Evolutionary conservation across 2,329 filamentous ascomycete genomes (phyloP), one percentile per base, ranked within the genome.

Genomic region (Dothidotthia symphoricarpi): DNA sequence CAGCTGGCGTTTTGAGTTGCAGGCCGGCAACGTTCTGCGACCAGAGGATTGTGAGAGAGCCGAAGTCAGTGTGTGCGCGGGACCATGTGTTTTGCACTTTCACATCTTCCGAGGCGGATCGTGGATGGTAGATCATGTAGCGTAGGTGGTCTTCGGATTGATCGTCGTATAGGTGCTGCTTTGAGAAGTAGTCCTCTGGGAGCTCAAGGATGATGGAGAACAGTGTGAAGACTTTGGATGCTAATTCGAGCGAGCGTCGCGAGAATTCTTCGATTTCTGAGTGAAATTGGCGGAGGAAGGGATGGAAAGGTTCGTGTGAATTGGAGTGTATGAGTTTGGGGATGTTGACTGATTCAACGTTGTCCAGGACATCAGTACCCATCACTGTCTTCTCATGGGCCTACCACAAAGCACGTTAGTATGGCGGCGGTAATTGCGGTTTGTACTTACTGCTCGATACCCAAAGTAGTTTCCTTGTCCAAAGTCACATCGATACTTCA

Each of bases 21-120:
- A 76, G 61, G 1, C 69, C 71, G 0, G 71, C 69, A 12, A 76
- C 67, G 2, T 72, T 69, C 13, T 75, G 71, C 2, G 65, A 69
- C 59, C 73, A 75, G 0, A 75, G 60, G 10, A 74, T 49, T 0
- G 72, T 76, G 0, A 72, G 65, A 6, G 68, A 61, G 6, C 72
- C 73, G 33, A 72, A 75, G 37, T 76, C 72, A 0, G 71, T 74
- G 55, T 76, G 73, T 2, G 70, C 71, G 24, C 72, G 64, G 56
- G 73, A 73, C 39, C 70, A 67, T 29, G 72, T 53, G 45, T 69
- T 62, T 45, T 68, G 53, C 48, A 59, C 53, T 35, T 63, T 65
- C 22, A 57, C 55, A 30, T 68, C 60, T 43, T 57, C 63, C 53
- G 51, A 53, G 59, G 51, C 4, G 59, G 68, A n/a, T 4, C 67